A percentile compares a stretch with the other conserved stretches of the same genome.
Evolutionary conservation across 2,329 filamentous ascomycete genomes (phyloP).

Genomic region (Aspergillus brasiliensis): DNA sequence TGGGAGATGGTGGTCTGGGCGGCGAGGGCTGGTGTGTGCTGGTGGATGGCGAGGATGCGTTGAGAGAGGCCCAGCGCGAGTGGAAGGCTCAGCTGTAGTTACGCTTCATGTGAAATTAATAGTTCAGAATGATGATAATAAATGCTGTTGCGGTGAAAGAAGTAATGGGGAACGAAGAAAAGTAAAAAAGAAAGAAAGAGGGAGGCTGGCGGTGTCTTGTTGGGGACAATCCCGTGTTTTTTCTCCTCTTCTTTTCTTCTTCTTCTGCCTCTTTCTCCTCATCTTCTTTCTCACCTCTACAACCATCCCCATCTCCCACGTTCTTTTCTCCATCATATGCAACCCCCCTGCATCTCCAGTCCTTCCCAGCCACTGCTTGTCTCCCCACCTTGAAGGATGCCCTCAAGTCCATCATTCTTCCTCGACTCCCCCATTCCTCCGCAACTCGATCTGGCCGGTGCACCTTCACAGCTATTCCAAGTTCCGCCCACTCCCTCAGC

Average conservation of each 20-base stretch:
- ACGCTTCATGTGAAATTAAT: background rate
- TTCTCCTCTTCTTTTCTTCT: constrained; percentile 6
- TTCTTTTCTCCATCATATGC: background rate
- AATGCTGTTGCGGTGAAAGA: background rate
- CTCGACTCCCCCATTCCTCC: constrained; percentile 39
- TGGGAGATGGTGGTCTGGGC: constrained; percentile 66
- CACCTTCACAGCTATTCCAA: constrained; percentile 41
- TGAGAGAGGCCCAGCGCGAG: constrained; percentile 59
- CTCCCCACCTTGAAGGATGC: constrained; percentile 23
- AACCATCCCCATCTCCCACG: background rate
- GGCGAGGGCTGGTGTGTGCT: constrained; percentile 84
- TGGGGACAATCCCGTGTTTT: constrained; percentile 3
- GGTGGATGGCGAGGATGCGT: constrained; percentile 71
- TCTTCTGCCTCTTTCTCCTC: background rate
- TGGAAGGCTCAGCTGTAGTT: constrained; percentile 46
- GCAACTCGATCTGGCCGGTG: constrained; percentile 42
- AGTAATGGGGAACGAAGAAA: background rate
- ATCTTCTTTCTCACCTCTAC: background rate
- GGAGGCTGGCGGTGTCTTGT: background rate
- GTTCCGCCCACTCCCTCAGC: constrained; percentile 39
- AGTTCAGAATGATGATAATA: constrained; percentile 5
- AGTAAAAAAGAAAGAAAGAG: background rate
- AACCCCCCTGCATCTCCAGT: background rate
- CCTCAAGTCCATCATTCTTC: constrained; percentile 35
- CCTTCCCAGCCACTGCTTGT: background rate